phyloP scores from a whole-genome alignment of 129 eudicot species.

The Logfia minima region DNA sequence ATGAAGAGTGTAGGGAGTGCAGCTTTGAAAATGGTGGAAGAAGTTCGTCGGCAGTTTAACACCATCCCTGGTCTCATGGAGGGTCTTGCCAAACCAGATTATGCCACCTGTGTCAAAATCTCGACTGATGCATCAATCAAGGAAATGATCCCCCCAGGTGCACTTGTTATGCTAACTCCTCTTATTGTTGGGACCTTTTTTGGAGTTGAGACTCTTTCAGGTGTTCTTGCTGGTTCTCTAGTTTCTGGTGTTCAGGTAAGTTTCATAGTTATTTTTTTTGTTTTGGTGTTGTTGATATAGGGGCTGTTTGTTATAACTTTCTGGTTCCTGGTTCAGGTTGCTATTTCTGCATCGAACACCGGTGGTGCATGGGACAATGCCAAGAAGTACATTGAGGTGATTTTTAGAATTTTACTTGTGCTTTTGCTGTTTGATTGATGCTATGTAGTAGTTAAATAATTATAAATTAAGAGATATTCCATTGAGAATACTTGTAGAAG shows the following conservation, averaged over 20 bases:
- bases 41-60: slow-evolving; percentile 79
- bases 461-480: background rate
- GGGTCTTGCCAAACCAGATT: slow-evolving; percentile 68
- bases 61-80: slow-evolving; percentile 84
- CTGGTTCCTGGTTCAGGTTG: slow-evolving; percentile 43
- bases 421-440: background rate
- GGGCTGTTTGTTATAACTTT: background rate
- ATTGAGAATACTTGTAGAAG: background rate
- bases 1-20: slow-evolving; percentile 97
- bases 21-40: slow-evolving; percentile 87
- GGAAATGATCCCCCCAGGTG: slow-evolving; percentile 93
- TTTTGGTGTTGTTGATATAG: background rate
- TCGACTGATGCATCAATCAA: slow-evolving; percentile 85
- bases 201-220: slow-evolving; percentile 83
- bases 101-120: slow-evolving; percentile 84
- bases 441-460: background rate
- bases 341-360: slow-evolving; percentile 84
- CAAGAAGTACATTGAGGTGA: slow-evolving; percentile 22
- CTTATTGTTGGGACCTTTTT: slow-evolving; percentile 74
- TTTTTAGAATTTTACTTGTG: background rate
- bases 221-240: slow-evolving; percentile 82
- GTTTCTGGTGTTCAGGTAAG: slow-evolving; percentile 42
- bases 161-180: slow-evolving; percentile 88
- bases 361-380: slow-evolving; percentile 55
- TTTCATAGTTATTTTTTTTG: background rate